Base-by-base conservation (phyloP, 129 eudicot species). In the Silybum marianum region DNA sequence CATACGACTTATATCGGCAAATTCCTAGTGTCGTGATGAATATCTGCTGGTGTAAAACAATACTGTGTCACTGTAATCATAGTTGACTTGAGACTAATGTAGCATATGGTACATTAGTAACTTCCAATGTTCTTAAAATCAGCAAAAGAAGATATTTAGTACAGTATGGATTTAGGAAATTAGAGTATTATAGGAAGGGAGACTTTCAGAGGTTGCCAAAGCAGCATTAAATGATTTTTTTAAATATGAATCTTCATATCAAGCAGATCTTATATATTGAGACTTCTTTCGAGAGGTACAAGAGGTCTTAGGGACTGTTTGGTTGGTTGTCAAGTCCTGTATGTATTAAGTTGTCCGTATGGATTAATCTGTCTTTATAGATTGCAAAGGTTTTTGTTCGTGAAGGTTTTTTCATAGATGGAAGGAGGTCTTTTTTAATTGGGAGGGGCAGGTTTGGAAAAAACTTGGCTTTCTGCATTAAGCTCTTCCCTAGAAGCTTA, bases 121-220 rank as follows among this genome's bases (percentile, higher is more conserved):
- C 69, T 62, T 62, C 13, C 69, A 62, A 21, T 0, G 5, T 19
- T 62, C 69, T 62, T 22, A n/a, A 21, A 13, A 62, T 22, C 26
- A 62, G 26, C 5, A 62, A 19, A 62, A n/a, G 3, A 7, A 62
- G 69, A 19, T n/a, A 62, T 22, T n/a, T 19, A 62, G 25, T 21
- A 21, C 22, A 1, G 6, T 19, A 12, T 48, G 60, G 21, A 16
- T 51, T 16, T 51, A 51, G 63, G 22, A 58, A 75, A 12, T 54
- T 9, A 18, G 26, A 54, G 24, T 4, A 75, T 60, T 9, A 39
- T 75, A 28, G 42, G 79, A 16, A 75, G 70, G 79, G 26, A 75
- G 46, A 21, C 34, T 21, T 21, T 32, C 34, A 63, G 71, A 76
- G 36, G 80, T 62, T 34, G 39, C 46, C 18, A 36, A 38, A 28